A percentile compares a stretch with the other conserved stretches of the same genome.
phyloP scores from a whole-genome alignment of 768 basidiomycete species.

The Rubroboletus satanas region DNA sequence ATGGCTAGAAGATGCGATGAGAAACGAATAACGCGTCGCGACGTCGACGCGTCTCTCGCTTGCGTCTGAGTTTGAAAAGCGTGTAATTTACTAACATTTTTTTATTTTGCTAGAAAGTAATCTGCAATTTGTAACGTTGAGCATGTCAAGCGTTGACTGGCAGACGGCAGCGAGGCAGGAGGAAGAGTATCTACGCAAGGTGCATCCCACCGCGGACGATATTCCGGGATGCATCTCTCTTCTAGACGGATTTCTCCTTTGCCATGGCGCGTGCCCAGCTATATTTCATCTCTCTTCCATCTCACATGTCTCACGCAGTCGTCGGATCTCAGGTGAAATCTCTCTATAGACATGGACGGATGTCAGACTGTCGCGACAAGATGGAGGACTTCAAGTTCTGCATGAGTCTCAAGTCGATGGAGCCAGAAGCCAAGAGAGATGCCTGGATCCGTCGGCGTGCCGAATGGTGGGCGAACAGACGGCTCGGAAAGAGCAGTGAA shows the following conservation, averaged over 20 bases:
- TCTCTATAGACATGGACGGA: constrained; percentile 81
- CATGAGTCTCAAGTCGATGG: constrained; percentile 73
- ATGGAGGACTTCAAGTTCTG: constrained; percentile 95
- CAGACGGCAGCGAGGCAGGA: constrained; percentile 63
- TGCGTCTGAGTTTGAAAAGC: constrained; percentile 43
- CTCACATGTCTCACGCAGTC: constrained; percentile 41
- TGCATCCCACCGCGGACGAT: constrained; percentile 75
- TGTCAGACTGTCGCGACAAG: constrained; percentile 68
- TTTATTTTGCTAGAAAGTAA: constrained; percentile 5
- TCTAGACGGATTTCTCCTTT: constrained; percentile 68
- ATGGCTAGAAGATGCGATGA: constrained; percentile 11
- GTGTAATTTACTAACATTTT: constrained; percentile 16
- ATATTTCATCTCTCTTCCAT: constrained; percentile 1
- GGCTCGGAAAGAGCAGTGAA: constrained; percentile 81
- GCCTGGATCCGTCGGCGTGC: constrained; percentile 85
- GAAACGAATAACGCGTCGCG: constrained; percentile 40
- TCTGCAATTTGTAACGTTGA: constrained; percentile 14
- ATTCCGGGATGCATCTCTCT: constrained; percentile 78
- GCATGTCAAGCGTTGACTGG: constrained; percentile 42
- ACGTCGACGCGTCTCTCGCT: constrained; percentile 43
- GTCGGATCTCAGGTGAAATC: constrained; percentile 77
- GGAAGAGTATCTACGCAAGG: constrained; percentile 53
- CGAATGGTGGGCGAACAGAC: constrained; percentile 88
- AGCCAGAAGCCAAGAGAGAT: constrained; percentile 72
- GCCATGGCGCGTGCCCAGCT: constrained; percentile 49